These are phyloP conservation scores for Halophytophthora batemanensis DNA, from an alignment of 352 stramenopile genomes.

Conservation along the genomic window DNA sequence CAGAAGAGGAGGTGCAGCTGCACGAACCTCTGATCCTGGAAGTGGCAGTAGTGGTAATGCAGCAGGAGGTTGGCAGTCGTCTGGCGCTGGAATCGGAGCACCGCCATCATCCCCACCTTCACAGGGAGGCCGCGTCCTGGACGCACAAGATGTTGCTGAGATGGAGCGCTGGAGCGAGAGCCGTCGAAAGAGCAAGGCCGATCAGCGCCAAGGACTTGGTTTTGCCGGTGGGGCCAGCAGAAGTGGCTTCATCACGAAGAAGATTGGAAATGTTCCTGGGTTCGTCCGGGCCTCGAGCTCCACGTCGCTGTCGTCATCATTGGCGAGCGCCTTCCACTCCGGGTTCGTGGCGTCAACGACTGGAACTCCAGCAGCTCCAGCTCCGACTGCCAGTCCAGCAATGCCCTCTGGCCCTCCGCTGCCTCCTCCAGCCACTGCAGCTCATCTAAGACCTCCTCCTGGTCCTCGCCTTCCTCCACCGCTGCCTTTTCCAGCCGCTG, in stretches of 20 bases:
- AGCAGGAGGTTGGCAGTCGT: not conserved
- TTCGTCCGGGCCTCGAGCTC: conserved; percentile 30
- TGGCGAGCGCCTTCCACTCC: conserved; percentile 22
- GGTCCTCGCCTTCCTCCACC: not conserved
- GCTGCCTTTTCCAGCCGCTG: not conserved
- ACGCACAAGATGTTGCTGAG: conserved; percentile 49
- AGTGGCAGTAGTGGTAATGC: not conserved
- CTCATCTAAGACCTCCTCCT: conserved; percentile 1
- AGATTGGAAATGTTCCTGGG: conserved; percentile 10
- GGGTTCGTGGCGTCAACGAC: conserved; percentile 39
- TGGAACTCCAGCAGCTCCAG: conserved; percentile 1
- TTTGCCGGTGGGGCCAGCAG: conserved; percentile 22
- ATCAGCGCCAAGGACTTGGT: conserved; percentile 69
- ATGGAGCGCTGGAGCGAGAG: conserved; percentile 59
- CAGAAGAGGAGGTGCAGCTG: conserved; percentile 26
- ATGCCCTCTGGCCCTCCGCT: not conserved
- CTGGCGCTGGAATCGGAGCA: not conserved
- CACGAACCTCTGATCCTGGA: not conserved
- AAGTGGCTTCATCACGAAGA: conserved; percentile 6
- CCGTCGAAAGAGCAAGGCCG: conserved; percentile 51
- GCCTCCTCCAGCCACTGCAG: not conserved
- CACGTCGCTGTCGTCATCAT: conserved; percentile 3
- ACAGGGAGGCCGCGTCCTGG: conserved; percentile 10
- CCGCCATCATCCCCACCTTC: not conserved
- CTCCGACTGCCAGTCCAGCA: not conserved